These are phyloP conservation scores for Penicillium psychrosexuale DNA, from an alignment of 2,329 filamentous ascomycete genomes.

Conservation along the genomic window DNA sequence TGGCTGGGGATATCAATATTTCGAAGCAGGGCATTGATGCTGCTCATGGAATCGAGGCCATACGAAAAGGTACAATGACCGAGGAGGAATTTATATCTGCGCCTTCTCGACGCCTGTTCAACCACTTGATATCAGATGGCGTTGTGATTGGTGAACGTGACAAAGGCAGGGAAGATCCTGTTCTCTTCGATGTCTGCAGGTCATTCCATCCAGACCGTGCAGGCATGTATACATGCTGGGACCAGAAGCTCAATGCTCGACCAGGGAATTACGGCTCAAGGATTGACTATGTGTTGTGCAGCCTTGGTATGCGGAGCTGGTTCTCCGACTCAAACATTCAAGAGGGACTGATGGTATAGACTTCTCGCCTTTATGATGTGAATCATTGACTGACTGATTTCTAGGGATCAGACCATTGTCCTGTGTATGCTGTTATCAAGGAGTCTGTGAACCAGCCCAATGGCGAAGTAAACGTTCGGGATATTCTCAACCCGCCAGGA, in stretches of 20 bases:
- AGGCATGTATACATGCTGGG: slow-evolving; percentile 98
- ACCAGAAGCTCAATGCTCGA: slow-evolving; percentile 90
- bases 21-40: slow-evolving; percentile 67
- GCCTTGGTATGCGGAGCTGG: slow-evolving; percentile 73
- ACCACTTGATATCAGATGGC: slow-evolving; percentile 76
- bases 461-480: slow-evolving; percentile 55
- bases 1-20: slow-evolving; percentile 89
- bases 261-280: slow-evolving; percentile 89
- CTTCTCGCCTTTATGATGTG: background rate
- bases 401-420: slow-evolving; percentile 89
- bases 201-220: slow-evolving; percentile 72
- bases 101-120: slow-evolving; percentile 74
- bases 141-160: slow-evolving; percentile 64
- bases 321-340: slow-evolving; percentile 81
- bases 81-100: slow-evolving; percentile 69
- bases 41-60: slow-evolving; percentile 67
- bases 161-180: slow-evolving; percentile 64
- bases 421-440: slow-evolving; percentile 74
- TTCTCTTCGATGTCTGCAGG: slow-evolving; percentile 80
- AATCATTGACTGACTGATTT: slow-evolving; percentile 15
- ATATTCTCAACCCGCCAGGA: slow-evolving; percentile 74
- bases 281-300: slow-evolving; percentile 92
- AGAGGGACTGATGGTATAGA: slow-evolving; percentile 70
- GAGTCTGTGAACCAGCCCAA: slow-evolving; percentile 57
- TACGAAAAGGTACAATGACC: slow-evolving; percentile 67